These are phyloP conservation scores for Fusarium armeniacum DNA, from an alignment of 2,329 filamentous ascomycete genomes.

Conservation along the genomic window DNA sequence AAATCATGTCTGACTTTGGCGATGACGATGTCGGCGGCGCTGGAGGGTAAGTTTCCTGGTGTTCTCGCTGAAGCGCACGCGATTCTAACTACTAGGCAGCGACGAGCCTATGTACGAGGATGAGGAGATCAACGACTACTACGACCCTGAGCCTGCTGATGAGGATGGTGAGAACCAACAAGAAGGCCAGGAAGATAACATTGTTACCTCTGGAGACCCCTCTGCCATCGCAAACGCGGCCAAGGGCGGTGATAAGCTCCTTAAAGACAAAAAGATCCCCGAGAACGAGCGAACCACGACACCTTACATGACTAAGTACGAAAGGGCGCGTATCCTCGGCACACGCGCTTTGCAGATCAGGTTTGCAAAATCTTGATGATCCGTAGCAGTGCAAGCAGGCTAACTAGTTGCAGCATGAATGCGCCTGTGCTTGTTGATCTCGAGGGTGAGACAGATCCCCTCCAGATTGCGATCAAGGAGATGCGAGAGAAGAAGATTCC, in stretches of 20 bases:
- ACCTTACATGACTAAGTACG: conserved; percentile 99
- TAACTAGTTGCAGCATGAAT: conserved; percentile 80
- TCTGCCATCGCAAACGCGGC: conserved; percentile 69
- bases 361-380: conserved; percentile 62
- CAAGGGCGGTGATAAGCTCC: conserved; percentile 67
- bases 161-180: conserved; percentile 66
- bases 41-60: conserved; percentile 64
- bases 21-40: conserved; percentile 73
- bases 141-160: conserved; percentile 68
- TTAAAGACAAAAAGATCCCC: conserved; percentile 88
- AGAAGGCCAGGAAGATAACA: conserved; percentile 69
- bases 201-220: conserved; percentile 73
- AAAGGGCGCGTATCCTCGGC: conserved; percentile 91
- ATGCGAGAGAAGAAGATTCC: conserved; percentile 99
- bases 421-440: conserved; percentile 96
- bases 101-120: conserved; percentile 81
- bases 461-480: conserved; percentile 98
- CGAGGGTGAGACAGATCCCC: conserved; percentile 96
- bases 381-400: conserved; percentile 5
- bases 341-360: conserved; percentile 96
- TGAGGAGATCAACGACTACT: conserved; percentile 72
- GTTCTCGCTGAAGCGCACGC: conserved; percentile 19
- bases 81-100: conserved; percentile 58
- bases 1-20: conserved; percentile 79
- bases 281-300: conserved; percentile 91